These are phyloP conservation scores for Fusarium abutilonis DNA, from an alignment of 2,329 filamentous ascomycete species.

Conservation along the genomic window DNA sequence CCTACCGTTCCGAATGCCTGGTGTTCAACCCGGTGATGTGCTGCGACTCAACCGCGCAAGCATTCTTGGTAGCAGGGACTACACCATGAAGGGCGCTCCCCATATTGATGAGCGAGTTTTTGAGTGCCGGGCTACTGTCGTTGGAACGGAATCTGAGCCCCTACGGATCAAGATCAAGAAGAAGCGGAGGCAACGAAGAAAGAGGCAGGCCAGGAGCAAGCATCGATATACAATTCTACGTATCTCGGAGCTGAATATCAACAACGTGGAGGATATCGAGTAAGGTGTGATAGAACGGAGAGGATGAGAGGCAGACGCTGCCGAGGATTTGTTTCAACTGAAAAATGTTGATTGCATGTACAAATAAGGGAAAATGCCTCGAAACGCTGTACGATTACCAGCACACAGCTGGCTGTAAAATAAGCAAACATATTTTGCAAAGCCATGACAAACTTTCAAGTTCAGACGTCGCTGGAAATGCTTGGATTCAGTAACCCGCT, in stretches of 20 bases:
- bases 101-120: constrained; percentile 86
- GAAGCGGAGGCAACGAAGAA: constrained; percentile 78
- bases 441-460: constrained; percentile 7
- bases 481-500: constrained; percentile 36
- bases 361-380: constrained; percentile 39
- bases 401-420: constrained; percentile 46
- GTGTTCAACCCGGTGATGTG: constrained; percentile 81
- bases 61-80: constrained; percentile 85
- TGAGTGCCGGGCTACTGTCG: constrained; percentile 84
- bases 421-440: constrained; percentile 40
- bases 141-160: constrained; percentile 85
- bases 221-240: constrained; percentile 86
- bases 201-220: constrained; percentile 85
- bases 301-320: constrained; percentile 7
- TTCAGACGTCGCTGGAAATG: constrained; percentile 33
- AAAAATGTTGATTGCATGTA: constrained; percentile 35
- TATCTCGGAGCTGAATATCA: constrained; percentile 82
- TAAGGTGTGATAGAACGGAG: constrained; percentile 25
- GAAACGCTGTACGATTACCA: constrained; percentile 44
- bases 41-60: constrained; percentile 88
- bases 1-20: constrained; percentile 82
- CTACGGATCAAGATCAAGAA: constrained; percentile 82
- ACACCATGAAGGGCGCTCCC: constrained; percentile 83
- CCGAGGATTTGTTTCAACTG: constrained; percentile 18
- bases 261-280: constrained; percentile 55